These are phyloP conservation scores for Taiozyma onychis DNA, from an alignment of 1,139 yeast genomes.

Conservation along the genomic window DNA sequence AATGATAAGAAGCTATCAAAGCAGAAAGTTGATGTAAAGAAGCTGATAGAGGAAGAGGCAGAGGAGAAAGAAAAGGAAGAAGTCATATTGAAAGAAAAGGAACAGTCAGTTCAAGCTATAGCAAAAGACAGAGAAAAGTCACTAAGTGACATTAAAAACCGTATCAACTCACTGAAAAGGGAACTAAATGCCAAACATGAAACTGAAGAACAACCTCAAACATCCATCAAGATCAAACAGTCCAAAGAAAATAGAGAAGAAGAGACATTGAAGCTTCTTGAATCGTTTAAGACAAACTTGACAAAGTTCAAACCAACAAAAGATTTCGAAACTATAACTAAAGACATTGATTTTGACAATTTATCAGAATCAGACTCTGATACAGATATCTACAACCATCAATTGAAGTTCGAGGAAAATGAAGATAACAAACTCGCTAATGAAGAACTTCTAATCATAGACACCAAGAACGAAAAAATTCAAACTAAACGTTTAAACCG, in stretches of 20 bases:
- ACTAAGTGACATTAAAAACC: neutral
- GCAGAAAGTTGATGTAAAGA: conserved; percentile 4
- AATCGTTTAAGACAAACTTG: conserved; percentile 11
- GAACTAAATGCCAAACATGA: no score
- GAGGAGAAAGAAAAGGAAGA: neutral
- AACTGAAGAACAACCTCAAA: neutral
- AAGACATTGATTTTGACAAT: conserved; percentile 18
- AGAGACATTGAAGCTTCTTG: conserved; percentile 21
- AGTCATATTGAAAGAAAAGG: neutral
- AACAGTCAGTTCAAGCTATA: neutral
- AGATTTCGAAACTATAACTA: neutral
- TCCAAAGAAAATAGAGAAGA: conserved; percentile 14
- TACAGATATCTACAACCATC: conserved; percentile 21
- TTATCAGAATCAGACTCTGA: conserved; percentile 18
- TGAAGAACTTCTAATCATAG: conserved; percentile 20
- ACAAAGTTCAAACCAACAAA: neutral
- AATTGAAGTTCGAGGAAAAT: conserved; percentile 18
- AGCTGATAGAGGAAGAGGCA: neutral
- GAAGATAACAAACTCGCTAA: conserved; percentile 10
- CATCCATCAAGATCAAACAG: neutral
- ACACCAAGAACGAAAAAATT: conserved; percentile 19
- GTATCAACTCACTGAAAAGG: neutral
- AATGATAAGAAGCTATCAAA: conserved; percentile 21
- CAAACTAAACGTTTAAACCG: neutral
- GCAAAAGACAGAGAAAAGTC: conserved; percentile 1